Evolutionary conservation across 2,329 filamentous ascomycete genomes (phyloP).

Genomic region (Hypoxylon sp.): DNA sequence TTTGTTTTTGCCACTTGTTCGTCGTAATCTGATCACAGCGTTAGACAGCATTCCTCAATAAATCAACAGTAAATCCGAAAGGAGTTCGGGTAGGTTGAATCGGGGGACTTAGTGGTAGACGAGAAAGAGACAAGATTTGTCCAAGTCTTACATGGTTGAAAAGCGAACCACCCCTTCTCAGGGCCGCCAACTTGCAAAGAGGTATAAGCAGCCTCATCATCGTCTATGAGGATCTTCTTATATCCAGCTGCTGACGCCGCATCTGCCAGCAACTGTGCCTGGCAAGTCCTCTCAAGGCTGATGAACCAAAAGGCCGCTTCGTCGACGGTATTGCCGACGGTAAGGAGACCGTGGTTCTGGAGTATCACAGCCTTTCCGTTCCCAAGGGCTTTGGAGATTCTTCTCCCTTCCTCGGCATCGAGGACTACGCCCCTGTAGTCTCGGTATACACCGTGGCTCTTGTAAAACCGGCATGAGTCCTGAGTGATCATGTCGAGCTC

Average conservation of each 20-base stretch:
- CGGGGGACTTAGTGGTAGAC: background rate
- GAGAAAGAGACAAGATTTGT: background rate
- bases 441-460: slow-evolving; percentile 69
- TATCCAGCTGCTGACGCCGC: slow-evolving; percentile 60
- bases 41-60: background rate
- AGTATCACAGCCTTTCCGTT: slow-evolving; percentile 68
- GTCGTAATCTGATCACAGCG: slow-evolving; percentile 31
- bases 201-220: slow-evolving; percentile 49
- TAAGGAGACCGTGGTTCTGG: slow-evolving; percentile 74
- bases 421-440: slow-evolving; percentile 73
- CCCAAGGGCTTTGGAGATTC: slow-evolving; percentile 69
- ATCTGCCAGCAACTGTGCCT: slow-evolving; percentile 72
- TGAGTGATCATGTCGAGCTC: slow-evolving; percentile 73
- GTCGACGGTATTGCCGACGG: slow-evolving; percentile 72
- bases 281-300: slow-evolving; percentile 71
- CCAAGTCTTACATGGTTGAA: slow-evolving; percentile 46
- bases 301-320: slow-evolving; percentile 75
- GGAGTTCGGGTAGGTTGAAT: background rate
- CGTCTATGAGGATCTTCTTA: slow-evolving; percentile 49
- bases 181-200: slow-evolving; percentile 49
- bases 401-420: slow-evolving; percentile 67
- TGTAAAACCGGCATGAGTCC: slow-evolving; percentile 70
- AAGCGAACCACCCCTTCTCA: slow-evolving; percentile 52
- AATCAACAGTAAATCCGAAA: background rate
- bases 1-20: slow-evolving; percentile 42